phyloP scores from a whole-genome alignment of 495 filamentous ascomycete genomes.

The Arthonia radiata region DNA sequence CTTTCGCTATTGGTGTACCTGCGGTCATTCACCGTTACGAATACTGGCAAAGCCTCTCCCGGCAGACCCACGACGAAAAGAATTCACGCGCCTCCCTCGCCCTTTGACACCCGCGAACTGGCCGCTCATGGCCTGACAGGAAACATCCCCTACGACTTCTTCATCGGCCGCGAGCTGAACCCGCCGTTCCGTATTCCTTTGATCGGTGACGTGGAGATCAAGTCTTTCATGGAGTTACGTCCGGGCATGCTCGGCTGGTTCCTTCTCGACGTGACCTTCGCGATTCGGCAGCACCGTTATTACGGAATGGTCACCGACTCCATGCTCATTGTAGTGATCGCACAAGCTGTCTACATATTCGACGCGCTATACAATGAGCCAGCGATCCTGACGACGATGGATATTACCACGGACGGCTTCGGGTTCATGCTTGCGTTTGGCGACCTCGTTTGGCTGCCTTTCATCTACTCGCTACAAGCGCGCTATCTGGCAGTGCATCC shows the following conservation, averaged over 20 bases:
- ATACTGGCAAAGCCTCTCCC: constrained; percentile 37
- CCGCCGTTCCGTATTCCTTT: constrained; percentile 60
- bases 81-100: too few species aligned
- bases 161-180: constrained; percentile 91
- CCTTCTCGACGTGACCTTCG: constrained; percentile 59
- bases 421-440: constrained; percentile 94
- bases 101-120: constrained; percentile 48
- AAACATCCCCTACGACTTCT: constrained; percentile 85
- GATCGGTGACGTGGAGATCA: constrained; percentile 61
- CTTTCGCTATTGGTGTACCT: constrained; percentile 57
- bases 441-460: constrained; percentile 82
- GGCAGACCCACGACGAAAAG: too few species aligned
- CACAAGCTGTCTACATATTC: constrained; percentile 66
- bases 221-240: constrained; percentile 70
- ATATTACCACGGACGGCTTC: constrained; percentile 85
- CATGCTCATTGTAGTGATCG: constrained; percentile 53
- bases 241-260: constrained; percentile 84
- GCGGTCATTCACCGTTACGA: constrained; percentile 48
- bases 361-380: constrained; percentile 80
- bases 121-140: constrained; percentile 63
- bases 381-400: constrained; percentile 83
- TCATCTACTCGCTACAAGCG: constrained; percentile 64
- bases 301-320: constrained; percentile 69
- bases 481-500: constrained; percentile 78
- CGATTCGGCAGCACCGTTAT: constrained; percentile 65